These are phyloP conservation scores for Graphilbum ipis-grandicollis DNA, from an alignment of 2,329 filamentous ascomycete species.

Conservation along the genomic window DNA sequence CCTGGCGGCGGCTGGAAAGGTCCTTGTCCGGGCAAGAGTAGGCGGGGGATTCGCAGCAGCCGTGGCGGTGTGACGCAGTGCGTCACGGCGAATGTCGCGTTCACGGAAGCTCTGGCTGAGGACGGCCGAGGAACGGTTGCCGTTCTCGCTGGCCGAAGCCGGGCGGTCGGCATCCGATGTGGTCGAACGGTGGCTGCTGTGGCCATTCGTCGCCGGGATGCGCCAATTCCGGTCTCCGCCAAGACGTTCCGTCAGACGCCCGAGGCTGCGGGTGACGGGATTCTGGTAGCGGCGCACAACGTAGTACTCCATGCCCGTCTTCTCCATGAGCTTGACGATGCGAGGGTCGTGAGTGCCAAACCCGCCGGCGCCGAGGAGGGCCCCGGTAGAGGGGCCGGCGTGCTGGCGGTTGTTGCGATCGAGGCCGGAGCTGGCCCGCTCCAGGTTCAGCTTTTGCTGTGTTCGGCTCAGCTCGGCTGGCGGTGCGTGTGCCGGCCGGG, in stretches of 20 bases:
- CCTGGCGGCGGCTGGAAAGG: neutral
- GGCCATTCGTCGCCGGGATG: slow-evolving; percentile 24
- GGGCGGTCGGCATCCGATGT: slow-evolving; percentile 10
- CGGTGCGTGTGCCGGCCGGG: slow-evolving; percentile 9
- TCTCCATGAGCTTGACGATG: slow-evolving; percentile 46
- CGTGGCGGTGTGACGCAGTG: slow-evolving; percentile 2
- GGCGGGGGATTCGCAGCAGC: slow-evolving; percentile 2
- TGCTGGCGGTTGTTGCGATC: slow-evolving; percentile 37
- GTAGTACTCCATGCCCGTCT: slow-evolving; percentile 56
- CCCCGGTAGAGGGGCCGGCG: slow-evolving; percentile 16
- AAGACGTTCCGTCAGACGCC: slow-evolving; percentile 32
- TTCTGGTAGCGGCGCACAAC: slow-evolving; percentile 58
- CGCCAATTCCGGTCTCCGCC: slow-evolving; percentile 30
- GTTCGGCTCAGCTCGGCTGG: slow-evolving; percentile 45
- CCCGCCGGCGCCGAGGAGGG: slow-evolving; percentile 33
- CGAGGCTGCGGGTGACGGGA: slow-evolving; percentile 46
- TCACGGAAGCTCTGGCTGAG: slow-evolving; percentile 23
- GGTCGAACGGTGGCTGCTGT: neutral
- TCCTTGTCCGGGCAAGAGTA: neutral
- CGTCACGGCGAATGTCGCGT: slow-evolving; percentile 8
- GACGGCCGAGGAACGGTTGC: slow-evolving; percentile 8
- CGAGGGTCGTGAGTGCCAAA: slow-evolving; percentile 45
- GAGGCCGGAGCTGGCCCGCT: slow-evolving; percentile 55
- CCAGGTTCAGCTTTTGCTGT: slow-evolving; percentile 60
- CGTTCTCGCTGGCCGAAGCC: neutral